Base-by-base conservation (phyloP, 352 stramenopile species). In the Phytophthora fragariae region DNA sequence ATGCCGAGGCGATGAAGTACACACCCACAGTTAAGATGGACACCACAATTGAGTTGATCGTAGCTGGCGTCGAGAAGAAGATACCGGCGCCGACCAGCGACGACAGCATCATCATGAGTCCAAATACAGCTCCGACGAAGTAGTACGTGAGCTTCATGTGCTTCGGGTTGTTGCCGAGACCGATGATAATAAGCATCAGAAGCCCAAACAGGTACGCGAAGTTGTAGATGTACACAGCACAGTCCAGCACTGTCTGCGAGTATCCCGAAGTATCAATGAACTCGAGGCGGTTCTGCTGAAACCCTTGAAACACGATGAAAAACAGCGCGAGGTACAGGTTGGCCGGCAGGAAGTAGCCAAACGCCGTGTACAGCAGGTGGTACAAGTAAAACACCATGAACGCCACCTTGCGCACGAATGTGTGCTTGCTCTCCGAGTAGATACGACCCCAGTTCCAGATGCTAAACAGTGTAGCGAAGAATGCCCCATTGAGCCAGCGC, bases 291-390 rank as follows among this genome's bases (percentile, higher is more conserved):
- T 97, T 95, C 59, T 97, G 78, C 64, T 94, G 88, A 65, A 97
- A 97, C n/a, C 85, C 90, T 72, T 95, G 86, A 63, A 97, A 95
- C 12, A 97, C 89, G 58, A 97, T 89, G 76, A 94, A 97, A 66
- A 81, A 97, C 2, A 97, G 77, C 59, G 88, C 87, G 14, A 97
- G 73, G 68, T 95, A 97, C 63, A 97, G 72, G 59, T 94, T 97
- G 33, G 88, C 88, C 7, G 88, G 88, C 57, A 95, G 50, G 61
- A 95, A 91, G 64, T 87, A 93, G 27, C 77, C 73, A 37, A 95
- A 94, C 7, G 84, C 41, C 49, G 85, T 94, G 77, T 83, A 89
- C 10, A 86, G 49, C 31, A 96, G 61, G 66, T 96, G 83, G 76
- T 95, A 97, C 11, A 92, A 21, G 80, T 94, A 94, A 53, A 91